Base-by-base conservation (phyloP, 192 early-diverging fungal genomes). In the Podila horticola region DNA sequence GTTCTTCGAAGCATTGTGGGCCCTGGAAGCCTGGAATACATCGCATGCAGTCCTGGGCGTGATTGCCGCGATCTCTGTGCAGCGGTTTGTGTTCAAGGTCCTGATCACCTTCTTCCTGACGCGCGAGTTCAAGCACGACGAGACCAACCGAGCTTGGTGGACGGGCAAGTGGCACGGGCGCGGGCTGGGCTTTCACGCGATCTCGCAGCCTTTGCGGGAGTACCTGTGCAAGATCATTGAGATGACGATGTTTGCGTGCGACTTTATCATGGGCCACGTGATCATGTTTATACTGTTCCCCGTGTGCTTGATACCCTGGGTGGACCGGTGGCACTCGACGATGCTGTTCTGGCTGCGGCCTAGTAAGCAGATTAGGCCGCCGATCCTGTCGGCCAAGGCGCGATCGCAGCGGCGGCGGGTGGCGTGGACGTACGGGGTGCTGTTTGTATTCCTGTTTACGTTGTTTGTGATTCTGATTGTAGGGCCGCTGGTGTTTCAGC, bases 321-420 rank as follows among this genome's bases (percentile, higher is more conserved):
- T 94, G 41, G 91, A 93, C 74, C 89, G 88, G 52, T 89, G 88
- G 82, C 94, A 95, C 74, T 93, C 91, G 17, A 88, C 87, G 6
- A 93, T 95, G 92, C 86, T 95, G 55, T 95, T 95, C 73, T 95
- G 94, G 94, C 75, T 94, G 69, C 89, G 92, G 28, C 94, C 94
- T 9, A 92, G 89, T 82, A 88, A 93, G 59, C 93, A 95, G 81
- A 93, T 94, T 75, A 88, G 90, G 17, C 82, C 86, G 36, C 94
- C 93, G 6, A 93, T 94, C 67, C 91, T 88, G 76, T 91, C 92
- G 66, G 86, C 88, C 60, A 91, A 90, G 75, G 79, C 92, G 71
- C 79, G 87, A 66, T 83, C 86, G 57, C 86, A 90, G 62, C 87
- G 94, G 26, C 85, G 88, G 41, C 84, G 85, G 29, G 87, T 92